A percentile compares a stretch with the other conserved stretches of the same genome.
Evolutionary conservation across 73 alveolate species (phyloP).

Genomic region (Tetrahymena malaccensis): DNA sequence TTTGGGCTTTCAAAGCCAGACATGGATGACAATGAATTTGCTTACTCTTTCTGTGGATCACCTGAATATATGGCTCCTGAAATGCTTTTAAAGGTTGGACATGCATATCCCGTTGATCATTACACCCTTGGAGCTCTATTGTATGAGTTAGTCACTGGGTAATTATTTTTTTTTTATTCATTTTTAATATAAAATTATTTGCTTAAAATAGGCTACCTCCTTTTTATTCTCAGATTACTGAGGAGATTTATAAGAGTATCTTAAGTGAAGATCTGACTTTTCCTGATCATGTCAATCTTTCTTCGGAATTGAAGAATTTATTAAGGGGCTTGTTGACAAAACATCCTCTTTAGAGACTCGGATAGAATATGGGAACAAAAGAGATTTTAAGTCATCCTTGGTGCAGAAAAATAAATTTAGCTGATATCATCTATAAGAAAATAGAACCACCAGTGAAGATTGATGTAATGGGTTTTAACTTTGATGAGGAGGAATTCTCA

Average conservation of each 20-base stretch:
- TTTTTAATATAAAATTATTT: not conserved
- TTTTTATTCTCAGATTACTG: slow-evolving; percentile 28
- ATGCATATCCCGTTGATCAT: slow-evolving; percentile 48
- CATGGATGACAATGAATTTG: slow-evolving; percentile 27
- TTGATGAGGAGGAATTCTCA: slow-evolving; percentile 29
- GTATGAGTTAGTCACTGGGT: slow-evolving; percentile 39
- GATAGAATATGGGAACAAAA: not conserved
- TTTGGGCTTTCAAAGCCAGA: slow-evolving; percentile 54
- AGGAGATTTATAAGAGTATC: slow-evolving; percentile 21
- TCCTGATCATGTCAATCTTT: slow-evolving; percentile 4
- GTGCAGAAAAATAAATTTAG: not conserved
- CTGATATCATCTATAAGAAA: not conserved
- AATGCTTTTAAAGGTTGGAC: slow-evolving; percentile 41
- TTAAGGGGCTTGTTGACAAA: slow-evolving; percentile 6
- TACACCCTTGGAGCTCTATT: slow-evolving; percentile 50
- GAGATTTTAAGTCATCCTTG: slow-evolving; percentile 20
- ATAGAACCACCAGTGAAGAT: slow-evolving; percentile 30
- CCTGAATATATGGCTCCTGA: slow-evolving; percentile 67
- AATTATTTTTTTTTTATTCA: not conserved
- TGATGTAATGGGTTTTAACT: slow-evolving; percentile 10
- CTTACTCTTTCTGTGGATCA: slow-evolving; percentile 49
- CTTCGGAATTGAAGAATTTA: slow-evolving; percentile 5
- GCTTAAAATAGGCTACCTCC: slow-evolving; percentile 5
- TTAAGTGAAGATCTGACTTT: slow-evolving; percentile 12
- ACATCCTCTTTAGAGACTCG: slow-evolving; percentile 24